Evolutionary conservation across 2,329 filamentous ascomycete genomes (phyloP), one percentile per base, ranked within the genome.

Genomic region (Hypoxylon rubiginosum): DNA sequence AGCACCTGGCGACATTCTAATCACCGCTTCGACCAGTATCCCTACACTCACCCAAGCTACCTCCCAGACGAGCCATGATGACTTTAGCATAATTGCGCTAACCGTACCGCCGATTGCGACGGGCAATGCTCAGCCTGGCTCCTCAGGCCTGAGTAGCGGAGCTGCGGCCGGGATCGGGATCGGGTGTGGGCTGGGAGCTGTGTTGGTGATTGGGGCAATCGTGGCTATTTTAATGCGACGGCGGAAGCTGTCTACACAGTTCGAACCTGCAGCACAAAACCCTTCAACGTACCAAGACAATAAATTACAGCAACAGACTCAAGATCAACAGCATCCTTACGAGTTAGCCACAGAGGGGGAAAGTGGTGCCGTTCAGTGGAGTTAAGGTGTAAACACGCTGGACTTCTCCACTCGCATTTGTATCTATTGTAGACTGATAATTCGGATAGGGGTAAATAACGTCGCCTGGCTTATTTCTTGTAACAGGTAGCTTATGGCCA

Each of bases 91-190:
- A 11, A 51, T 8, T 45, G 21, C 48, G 26, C 32, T 46, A 7
- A 59, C 46, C 7, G 24, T 2, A 24, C 21, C 28, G 11, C 39
- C 46, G 34, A 4, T 48, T n/a, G 3, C 26, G 7, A 39, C 30
- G 6, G 11, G 15, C 1, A n/a, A n/a, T n/a, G 5, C 8, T n/a
- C 34, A 26, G 19, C 13, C 30, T 21, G 17, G 17, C 43, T 41
- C 54, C 2, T 3, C 39, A 5, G 17, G 36, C 13, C 17, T 62
- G 17, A 56, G 54, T 9, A 30, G 36, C 13, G 55, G 49, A 3
- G 53, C 43, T 32, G 51, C 48, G 7, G 66, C 41, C 11, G 62
- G 45, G 21, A 59, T 66, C n/a, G 62, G 53, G 36, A 34, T 62
- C 32, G 54, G 63, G 11, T 45, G 36, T 43, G 63, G 58, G 10